These are phyloP conservation scores for Phytophthora hybrid DNA, from an alignment of 352 stramenopile species.

Conservation along the genomic window DNA sequence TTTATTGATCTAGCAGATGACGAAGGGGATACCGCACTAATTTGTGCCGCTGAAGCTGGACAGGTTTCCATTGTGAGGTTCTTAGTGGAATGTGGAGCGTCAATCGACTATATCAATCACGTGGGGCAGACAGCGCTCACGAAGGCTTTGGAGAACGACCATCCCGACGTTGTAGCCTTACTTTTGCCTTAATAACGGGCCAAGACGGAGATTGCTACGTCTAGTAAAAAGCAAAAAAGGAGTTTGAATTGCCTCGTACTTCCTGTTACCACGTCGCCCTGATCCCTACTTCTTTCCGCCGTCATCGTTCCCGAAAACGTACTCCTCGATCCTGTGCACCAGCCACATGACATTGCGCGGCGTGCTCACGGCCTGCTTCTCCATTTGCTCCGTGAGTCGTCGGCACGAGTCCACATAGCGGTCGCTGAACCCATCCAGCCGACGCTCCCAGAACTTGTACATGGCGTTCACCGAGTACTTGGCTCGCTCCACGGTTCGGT, in stretches of 20 bases:
- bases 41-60: slow-evolving; percentile 4
- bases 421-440: slow-evolving; percentile 69
- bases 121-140: not conserved
- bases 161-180: not conserved
- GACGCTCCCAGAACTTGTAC: slow-evolving; percentile 78
- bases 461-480: slow-evolving; percentile 65
- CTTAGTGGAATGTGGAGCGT: not conserved
- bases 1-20: not conserved
- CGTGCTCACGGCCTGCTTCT: slow-evolving; percentile 58
- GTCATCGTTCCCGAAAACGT: slow-evolving; percentile 40
- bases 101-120: not conserved
- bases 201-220: not conserved
- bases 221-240: too few species aligned
- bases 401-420: slow-evolving; percentile 76
- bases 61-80: not conserved
- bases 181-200: not conserved
- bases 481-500: slow-evolving; percentile 51
- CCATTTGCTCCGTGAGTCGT: slow-evolving; percentile 69
- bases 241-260: not conserved
- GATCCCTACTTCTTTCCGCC: slow-evolving; percentile 23
- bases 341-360: slow-evolving; percentile 61
- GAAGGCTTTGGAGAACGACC: not conserved
- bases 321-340: slow-evolving; percentile 56
- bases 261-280: not conserved
- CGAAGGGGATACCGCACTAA: not conserved